Percentiles rank a stretch among this genome's conserved stretches.
Evolutionary conservation across 306 rosid species (phyloP).

Genomic region (Carpinus viminea): DNA sequence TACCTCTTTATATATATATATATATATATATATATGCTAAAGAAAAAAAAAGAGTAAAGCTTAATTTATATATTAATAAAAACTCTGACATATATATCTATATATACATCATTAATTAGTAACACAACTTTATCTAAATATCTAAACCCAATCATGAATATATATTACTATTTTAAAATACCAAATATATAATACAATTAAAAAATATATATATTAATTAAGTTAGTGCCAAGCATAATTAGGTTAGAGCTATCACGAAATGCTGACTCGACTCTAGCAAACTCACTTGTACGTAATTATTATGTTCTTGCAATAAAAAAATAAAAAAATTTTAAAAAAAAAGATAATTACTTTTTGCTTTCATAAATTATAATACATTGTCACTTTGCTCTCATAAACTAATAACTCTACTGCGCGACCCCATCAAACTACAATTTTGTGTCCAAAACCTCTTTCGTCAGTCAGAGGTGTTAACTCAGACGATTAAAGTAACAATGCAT

Average conservation of each 20-base stretch:
- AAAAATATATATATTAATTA: neutral
- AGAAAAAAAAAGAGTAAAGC: too few species aligned
- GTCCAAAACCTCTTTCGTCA: too few species aligned
- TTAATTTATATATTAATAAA: neutral
- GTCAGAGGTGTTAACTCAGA: too few species aligned
- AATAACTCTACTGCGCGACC: too few species aligned
- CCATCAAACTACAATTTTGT: too few species aligned
- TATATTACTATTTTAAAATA: neutral
- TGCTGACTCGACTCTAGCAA: slow-evolving; percentile 1
- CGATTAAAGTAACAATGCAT: too few species aligned
- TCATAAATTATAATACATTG: too few species aligned
- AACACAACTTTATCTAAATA: neutral
- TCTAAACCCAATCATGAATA: neutral
- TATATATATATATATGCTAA: neutral
- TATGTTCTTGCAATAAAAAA: neutral
- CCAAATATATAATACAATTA: neutral
- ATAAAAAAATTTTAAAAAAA: neutral
- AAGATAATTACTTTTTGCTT: neutral
- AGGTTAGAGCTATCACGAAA: neutral
- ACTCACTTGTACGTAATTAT: neutral
- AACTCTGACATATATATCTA: neutral
- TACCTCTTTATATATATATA: too few species aligned
- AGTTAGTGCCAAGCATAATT: neutral
- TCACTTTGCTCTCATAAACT: too few species aligned
- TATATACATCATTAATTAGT: neutral